A percentile compares a stretch with the other conserved stretches of the same genome.
These are phyloP conservation scores for Yarrowia hollandica DNA, from an alignment of 805 yeast genomes.

Conservation along the genomic window DNA sequence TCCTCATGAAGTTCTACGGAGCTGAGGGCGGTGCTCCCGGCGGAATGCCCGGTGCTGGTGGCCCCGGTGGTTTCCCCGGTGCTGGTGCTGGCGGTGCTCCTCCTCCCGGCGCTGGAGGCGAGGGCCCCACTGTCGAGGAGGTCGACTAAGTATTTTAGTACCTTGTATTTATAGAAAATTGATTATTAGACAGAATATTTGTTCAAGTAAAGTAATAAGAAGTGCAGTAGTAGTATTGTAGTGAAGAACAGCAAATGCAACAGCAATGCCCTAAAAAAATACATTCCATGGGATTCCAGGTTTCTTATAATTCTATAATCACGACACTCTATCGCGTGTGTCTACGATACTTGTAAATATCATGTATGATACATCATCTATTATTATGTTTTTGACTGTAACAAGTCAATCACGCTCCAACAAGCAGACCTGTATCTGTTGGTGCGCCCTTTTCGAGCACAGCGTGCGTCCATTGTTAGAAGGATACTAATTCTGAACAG, in stretches of 20 bases:
- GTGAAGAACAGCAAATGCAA: too few species aligned
- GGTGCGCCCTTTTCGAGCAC: too few species aligned
- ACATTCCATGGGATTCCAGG: too few species aligned
- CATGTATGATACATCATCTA: too few species aligned
- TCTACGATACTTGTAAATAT: too few species aligned
- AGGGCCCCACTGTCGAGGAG: slow-evolving; percentile 64
- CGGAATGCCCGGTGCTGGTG: slow-evolving; percentile 70
- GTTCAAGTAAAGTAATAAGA: not conserved
- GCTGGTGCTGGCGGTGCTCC: slow-evolving; percentile 62
- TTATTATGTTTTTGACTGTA: too few species aligned
- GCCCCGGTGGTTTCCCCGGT: slow-evolving; percentile 61
- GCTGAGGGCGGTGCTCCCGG: slow-evolving; percentile 75
- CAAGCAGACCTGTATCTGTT: too few species aligned
- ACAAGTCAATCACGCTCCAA: too few species aligned
- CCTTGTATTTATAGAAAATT: slow-evolving; percentile 25
- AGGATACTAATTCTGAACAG: slow-evolving; percentile 54
- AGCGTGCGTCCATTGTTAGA: too few species aligned
- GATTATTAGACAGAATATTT: not conserved
- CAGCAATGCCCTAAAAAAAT: too few species aligned
- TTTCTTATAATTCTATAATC: too few species aligned
- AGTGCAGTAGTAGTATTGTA: not conserved
- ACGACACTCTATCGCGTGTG: too few species aligned
- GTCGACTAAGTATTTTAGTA: slow-evolving; percentile 35
- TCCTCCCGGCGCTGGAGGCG: slow-evolving; percentile 51
- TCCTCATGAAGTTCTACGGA: slow-evolving; percentile 95